Evolutionary conservation across 208 protist species (phyloP), one percentile per base, ranked within the genome.

Genomic region (Trichomonas gallinae): DNA sequence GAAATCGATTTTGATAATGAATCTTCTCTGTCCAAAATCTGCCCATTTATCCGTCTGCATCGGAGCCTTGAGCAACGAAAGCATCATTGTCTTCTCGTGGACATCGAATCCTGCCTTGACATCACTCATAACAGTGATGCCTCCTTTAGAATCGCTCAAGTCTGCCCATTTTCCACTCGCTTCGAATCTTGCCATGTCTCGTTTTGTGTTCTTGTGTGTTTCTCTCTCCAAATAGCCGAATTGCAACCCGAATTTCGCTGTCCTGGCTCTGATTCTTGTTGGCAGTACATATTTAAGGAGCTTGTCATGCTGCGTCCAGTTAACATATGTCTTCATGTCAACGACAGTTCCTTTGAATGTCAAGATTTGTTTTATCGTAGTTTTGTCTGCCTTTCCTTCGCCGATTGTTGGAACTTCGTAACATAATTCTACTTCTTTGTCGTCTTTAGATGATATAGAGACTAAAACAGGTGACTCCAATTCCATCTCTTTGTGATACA

Each of bases 41-140:
- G n/a, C 23, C 87, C 87, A 93, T 38, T 93, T 93, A 51, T 93
- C 87, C 34, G 87, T 93, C n/a, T 93, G 87, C 87, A 93, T 51
- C 38, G 87, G 87, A 38, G 87, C 87, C 31, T 93, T 93, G 13
- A 93, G 44, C n/a, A 93, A 36, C 3, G 87, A 93, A 8, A 93
- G 0, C 44, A 48, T 48, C 87, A 93, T 93, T 93, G 17, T 51
- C 3, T 6, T 10, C 8, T 58, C 44, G n/a, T 93, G 87, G 9
- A 93, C 26, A 51, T 93, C 87, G 46, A 48, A 93, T 38, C 87
- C 87, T 15, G 40, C 17, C 44, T 93, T 93, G 13, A 93, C 44
- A 93, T 93, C 87, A 36, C 44, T 51, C 8, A 21, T 48, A 0
- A 93, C 51, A 17, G 40, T 51, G 6, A 93, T 38, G 21, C 87